These are phyloP conservation scores for Volvox reticuliferus DNA, from an alignment of 139 green algal genomes.

Conservation along the genomic window DNA sequence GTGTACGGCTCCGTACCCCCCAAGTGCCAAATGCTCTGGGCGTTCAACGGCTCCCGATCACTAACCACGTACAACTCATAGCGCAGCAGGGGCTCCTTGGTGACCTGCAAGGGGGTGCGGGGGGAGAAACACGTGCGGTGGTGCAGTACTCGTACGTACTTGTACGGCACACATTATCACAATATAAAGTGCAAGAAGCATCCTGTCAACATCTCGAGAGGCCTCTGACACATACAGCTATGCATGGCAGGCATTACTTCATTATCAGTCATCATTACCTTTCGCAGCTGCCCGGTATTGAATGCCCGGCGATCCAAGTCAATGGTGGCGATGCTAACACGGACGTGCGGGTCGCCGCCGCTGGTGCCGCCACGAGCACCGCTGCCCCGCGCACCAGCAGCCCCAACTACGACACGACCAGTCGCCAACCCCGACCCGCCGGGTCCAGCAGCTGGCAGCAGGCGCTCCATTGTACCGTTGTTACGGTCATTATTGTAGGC, in stretches of 20 bases:
- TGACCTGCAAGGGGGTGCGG: not conserved
- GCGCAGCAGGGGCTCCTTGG: constrained; percentile 19
- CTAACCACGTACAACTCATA: constrained; percentile 42
- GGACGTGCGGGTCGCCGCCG: not conserved
- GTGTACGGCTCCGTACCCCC: not conserved
- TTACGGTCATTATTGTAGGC: no score
- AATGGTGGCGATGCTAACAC: constrained; percentile 28
- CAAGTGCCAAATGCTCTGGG: not conserved
- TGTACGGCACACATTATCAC: no score
- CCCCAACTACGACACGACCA: no score
- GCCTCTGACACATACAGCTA: no score
- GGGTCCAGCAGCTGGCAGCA: no score
- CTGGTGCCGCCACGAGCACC: not conserved
- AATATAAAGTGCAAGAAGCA: no score
- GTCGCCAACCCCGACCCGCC: no score
- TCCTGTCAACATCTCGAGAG: no score
- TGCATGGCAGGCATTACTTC: no score
- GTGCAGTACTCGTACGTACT: no score
- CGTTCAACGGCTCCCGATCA: not conserved
- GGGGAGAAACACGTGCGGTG: not conserved
- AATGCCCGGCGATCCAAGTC: not conserved
- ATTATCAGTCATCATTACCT: not conserved
- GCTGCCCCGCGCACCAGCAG: no score
- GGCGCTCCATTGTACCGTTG: no score
- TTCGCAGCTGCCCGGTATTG: not conserved